A percentile compares a stretch with the other conserved stretches of the same genome.
These are phyloP conservation scores for Fusarium neocosmosporiellum DNA, from an alignment of 2,329 filamentous ascomycete species.

Conservation along the genomic window DNA sequence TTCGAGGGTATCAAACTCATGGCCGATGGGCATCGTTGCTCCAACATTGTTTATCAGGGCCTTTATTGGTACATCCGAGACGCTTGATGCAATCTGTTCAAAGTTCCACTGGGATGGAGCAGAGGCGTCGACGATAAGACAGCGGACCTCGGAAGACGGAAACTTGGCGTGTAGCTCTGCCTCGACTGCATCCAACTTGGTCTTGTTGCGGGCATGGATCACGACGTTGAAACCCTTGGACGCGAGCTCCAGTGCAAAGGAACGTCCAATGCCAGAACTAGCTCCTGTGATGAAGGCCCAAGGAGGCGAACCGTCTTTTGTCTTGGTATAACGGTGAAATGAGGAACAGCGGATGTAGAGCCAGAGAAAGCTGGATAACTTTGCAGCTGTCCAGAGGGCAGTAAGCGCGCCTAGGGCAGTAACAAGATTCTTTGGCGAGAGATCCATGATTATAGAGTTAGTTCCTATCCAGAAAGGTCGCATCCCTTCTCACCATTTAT, in stretches of 20 bases:
- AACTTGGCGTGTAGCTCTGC: conserved; percentile 35
- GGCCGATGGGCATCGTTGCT: conserved; percentile 1
- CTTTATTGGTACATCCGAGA: conserved; percentile 16
- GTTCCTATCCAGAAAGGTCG: neutral
- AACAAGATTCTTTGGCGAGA: neutral
- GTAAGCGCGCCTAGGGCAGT: neutral
- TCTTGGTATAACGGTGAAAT: conserved; percentile 6
- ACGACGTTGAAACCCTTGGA: conserved; percentile 50
- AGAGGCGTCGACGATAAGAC: conserved; percentile 45
- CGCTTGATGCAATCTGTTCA: neutral
- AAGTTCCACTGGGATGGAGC: neutral
- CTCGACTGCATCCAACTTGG: conserved; percentile 44
- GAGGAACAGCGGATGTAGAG: neutral
- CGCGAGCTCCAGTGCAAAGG: conserved; percentile 48
- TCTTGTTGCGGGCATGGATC: conserved; percentile 46
- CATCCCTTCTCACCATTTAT: too few species aligned
- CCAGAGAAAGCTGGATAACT: neutral
- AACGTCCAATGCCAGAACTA: conserved; percentile 49
- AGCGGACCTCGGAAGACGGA: conserved; percentile 42
- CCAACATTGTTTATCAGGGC: conserved; percentile 51
- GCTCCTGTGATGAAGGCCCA: conserved; percentile 50
- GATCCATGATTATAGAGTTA: neutral
- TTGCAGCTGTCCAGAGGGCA: neutral
- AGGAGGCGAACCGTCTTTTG: conserved; percentile 29
- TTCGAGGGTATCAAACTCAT: conserved; percentile 1